A percentile compares a stretch with the other conserved stretches of the same genome.
phyloP scores from a whole-genome alignment of 2,329 filamentous ascomycete genomes.

The Elsinoe batatas region DNA sequence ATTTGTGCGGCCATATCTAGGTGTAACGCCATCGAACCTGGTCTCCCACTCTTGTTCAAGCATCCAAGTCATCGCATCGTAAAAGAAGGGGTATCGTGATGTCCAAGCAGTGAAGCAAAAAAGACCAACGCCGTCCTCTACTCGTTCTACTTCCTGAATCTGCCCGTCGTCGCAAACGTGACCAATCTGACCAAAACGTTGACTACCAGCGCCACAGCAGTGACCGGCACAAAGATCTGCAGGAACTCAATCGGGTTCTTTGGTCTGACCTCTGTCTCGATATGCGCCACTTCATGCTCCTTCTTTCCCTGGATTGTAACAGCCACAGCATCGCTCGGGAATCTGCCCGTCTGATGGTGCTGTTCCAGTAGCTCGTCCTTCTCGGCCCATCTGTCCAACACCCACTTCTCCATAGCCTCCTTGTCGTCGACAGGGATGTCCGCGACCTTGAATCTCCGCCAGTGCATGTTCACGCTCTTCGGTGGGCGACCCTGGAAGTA shows the following conservation, averaged over 20 bases:
- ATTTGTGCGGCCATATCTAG: not conserved
- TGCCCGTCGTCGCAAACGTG: slow-evolving; percentile 17
- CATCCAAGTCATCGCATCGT: not conserved
- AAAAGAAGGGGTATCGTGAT: slow-evolving; percentile 6
- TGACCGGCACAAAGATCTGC: slow-evolving; percentile 34
- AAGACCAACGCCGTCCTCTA: not conserved
- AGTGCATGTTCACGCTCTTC: slow-evolving; percentile 93
- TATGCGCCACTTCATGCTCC: slow-evolving; percentile 32
- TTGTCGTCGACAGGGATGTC: slow-evolving; percentile 70
- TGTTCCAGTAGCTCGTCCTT: slow-evolving; percentile 82
- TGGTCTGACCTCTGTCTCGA: slow-evolving; percentile 39
- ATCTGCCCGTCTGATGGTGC: slow-evolving; percentile 63
- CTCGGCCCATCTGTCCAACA: slow-evolving; percentile 75
- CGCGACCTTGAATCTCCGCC: slow-evolving; percentile 71
- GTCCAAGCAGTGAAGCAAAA: not conserved
- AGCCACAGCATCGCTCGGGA: slow-evolving; percentile 55
- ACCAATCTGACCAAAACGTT: slow-evolving; percentile 26
- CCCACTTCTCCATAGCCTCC: slow-evolving; percentile 69
- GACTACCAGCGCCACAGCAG: slow-evolving; percentile 28
- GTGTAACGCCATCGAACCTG: not conserved
- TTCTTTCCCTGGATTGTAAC: slow-evolving; percentile 25
- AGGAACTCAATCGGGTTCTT: slow-evolving; percentile 32
- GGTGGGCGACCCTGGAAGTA: slow-evolving; percentile 84
- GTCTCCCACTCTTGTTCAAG: not conserved
- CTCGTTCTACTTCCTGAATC: not conserved